phyloP scores from a whole-genome alignment of 2,329 filamentous ascomycete genomes.

The Aplosporella prunicola region DNA sequence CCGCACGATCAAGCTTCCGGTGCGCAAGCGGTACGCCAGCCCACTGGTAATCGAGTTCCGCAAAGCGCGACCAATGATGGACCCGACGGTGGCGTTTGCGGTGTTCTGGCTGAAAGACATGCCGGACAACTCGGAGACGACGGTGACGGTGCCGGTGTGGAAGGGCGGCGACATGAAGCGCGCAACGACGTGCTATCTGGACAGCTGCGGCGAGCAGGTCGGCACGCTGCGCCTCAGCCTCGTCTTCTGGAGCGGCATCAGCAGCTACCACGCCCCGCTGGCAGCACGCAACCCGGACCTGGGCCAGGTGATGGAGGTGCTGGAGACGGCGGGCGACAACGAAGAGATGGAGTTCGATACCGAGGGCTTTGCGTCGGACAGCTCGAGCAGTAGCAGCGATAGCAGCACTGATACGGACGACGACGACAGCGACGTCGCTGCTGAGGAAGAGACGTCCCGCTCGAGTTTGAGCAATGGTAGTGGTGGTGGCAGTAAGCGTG shows the following conservation, averaged over 20 bases:
- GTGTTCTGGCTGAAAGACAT: constrained; percentile 63
- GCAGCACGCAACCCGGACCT: constrained; percentile 48
- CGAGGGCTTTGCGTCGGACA: constrained; percentile 1
- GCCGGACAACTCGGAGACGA: constrained; percentile 54
- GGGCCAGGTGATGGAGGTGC: constrained; percentile 52
- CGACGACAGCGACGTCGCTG: constrained; percentile 10
- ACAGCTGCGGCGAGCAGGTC: constrained; percentile 45
- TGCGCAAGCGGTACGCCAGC: constrained; percentile 52
- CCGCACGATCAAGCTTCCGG: constrained; percentile 44
- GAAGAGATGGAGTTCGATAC: constrained; percentile 32
- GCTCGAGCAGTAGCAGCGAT: constrained; percentile 1
- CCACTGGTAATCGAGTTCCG: constrained; percentile 51
- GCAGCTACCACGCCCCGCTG: constrained; percentile 48
- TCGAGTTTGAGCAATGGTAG: too few relatives aligned
- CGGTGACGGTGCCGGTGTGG: constrained; percentile 54
- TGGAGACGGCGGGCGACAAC: constrained; percentile 52
- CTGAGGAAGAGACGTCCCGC: too few relatives aligned
- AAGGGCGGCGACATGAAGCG: constrained; percentile 50
- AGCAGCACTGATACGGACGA: constrained; percentile 9
- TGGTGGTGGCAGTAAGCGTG: not conserved
- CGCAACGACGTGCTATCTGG: constrained; percentile 37
- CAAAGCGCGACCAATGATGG: constrained; percentile 42
- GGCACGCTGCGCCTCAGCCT: constrained; percentile 50
- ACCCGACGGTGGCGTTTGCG: constrained; percentile 52
- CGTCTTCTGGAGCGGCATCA: constrained; percentile 53